Evolutionary conservation across 2,329 filamentous ascomycete species (phyloP).

Genomic region (Aspergillus hortae): DNA sequence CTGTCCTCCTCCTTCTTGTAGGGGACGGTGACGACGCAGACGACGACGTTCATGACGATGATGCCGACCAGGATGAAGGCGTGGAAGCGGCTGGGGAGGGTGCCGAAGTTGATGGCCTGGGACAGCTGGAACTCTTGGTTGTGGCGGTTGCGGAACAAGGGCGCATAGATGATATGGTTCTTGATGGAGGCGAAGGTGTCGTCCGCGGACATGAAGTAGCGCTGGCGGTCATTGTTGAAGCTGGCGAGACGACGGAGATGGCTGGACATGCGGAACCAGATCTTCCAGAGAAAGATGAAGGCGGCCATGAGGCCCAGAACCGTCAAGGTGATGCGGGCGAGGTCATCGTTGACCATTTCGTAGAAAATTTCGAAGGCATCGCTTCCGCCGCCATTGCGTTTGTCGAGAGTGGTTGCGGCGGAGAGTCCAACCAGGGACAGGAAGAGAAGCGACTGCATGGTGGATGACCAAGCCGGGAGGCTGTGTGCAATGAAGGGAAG

Average conservation of each 20-base stretch:
- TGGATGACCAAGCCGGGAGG: not conserved
- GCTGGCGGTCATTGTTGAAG: slow-evolving; percentile 73
- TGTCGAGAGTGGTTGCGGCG: slow-evolving; percentile 24
- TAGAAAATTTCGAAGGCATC: slow-evolving; percentile 16
- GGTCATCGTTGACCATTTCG: slow-evolving; percentile 48
- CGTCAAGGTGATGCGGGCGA: slow-evolving; percentile 60
- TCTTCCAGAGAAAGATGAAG: slow-evolving; percentile 65
- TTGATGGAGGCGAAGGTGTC: slow-evolving; percentile 63
- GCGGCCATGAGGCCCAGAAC: slow-evolving; percentile 62
- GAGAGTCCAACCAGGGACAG: slow-evolving; percentile 28
- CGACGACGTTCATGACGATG: slow-evolving; percentile 44
- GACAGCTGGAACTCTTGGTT: slow-evolving; percentile 45
- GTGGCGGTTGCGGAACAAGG: slow-evolving; percentile 42
- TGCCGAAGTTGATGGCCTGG: slow-evolving; percentile 43
- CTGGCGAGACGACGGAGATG: slow-evolving; percentile 72
- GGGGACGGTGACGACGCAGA: slow-evolving; percentile 48
- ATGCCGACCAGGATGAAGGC: slow-evolving; percentile 39
- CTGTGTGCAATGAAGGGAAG: not conserved
- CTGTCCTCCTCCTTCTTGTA: slow-evolving; percentile 33
- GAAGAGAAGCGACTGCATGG: slow-evolving; percentile 22
- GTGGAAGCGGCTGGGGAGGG: slow-evolving; percentile 46
- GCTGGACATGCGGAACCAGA: slow-evolving; percentile 57
- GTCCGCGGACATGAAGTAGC: slow-evolving; percentile 66
- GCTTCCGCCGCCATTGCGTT: slow-evolving; percentile 16
- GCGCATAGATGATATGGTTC: slow-evolving; percentile 57